A percentile compares a stretch with the other conserved stretches of the same genome.
Conservation (phyloP, 441 rosid species). For the Biscutella laevigata region DNA sequence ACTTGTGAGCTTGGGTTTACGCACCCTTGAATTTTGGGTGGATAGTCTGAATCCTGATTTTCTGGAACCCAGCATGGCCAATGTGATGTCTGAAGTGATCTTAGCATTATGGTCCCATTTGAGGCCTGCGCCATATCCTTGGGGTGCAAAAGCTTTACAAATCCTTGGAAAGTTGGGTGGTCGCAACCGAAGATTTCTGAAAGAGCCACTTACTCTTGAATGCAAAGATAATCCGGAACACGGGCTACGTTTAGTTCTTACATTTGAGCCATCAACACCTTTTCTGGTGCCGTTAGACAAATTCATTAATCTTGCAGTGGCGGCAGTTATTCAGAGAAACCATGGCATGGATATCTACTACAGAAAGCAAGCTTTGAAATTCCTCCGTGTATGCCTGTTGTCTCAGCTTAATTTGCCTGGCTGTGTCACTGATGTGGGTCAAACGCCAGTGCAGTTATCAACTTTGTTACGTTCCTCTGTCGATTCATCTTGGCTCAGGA, state of each 20-base stretch:
- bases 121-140: constrained; percentile 89
- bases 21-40: constrained; percentile 99
- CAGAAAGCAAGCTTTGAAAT: constrained; percentile 81
- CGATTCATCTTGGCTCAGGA: constrained; percentile 69
- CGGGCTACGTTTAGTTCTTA: constrained; percentile 93
- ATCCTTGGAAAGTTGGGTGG: constrained; percentile 99
- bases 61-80: constrained; percentile 97
- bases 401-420: constrained; percentile 98
- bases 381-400: constrained; percentile 83
- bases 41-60: constrained; percentile 99
- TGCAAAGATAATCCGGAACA: constrained; percentile 99
- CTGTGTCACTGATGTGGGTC: constrained; percentile 67
- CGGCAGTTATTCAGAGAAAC: constrained; percentile 68
- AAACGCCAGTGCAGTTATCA: constrained; percentile 56
- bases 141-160: constrained; percentile 93
- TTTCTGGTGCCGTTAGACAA: constrained; percentile 94
- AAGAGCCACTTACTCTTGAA: constrained; percentile 95
- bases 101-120: constrained; percentile 96
- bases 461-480: constrained; percentile 57
- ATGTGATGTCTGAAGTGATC: constrained; percentile 96
- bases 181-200: constrained; percentile 90
- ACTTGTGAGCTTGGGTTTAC: constrained; percentile 80
- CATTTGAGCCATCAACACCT: constrained; percentile 95
- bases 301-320: constrained; percentile 93
- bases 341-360: constrained; percentile 71